Evolutionary conservation across 1,284 basidiomycete genomes (phyloP).

Genomic region (Porogramme epimiltina): DNA sequence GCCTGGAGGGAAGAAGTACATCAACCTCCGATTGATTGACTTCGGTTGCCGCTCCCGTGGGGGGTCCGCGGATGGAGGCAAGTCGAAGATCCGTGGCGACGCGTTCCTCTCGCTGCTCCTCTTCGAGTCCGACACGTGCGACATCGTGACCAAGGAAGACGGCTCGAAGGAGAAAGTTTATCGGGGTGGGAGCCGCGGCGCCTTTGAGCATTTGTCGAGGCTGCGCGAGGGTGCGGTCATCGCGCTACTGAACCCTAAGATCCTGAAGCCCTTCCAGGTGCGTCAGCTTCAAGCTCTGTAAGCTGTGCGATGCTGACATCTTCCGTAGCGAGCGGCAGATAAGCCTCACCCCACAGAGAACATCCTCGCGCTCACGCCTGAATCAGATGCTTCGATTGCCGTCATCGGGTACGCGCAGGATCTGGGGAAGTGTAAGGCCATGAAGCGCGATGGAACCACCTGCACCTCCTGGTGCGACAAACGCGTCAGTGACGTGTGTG

Average conservation of each 20-base stretch:
- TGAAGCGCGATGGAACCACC: constrained; percentile 75
- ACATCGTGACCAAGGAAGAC: constrained; percentile 50
- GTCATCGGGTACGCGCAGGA: constrained; percentile 87
- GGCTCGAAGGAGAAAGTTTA: constrained; percentile 65
- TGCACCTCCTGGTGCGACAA: constrained; percentile 91
- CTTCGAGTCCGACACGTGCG: constrained; percentile 83
- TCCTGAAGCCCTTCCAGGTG: constrained; percentile 86
- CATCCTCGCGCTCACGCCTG: constrained; percentile 86
- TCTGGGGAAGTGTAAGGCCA: constrained; percentile 80
- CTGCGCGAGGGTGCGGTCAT: constrained; percentile 88
- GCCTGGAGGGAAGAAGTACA: constrained; percentile 74
- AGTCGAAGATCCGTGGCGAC: constrained; percentile 71
- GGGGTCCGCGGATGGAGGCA: constrained; percentile 54
- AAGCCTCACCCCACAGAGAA: constrained; percentile 79
- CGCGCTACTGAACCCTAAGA: constrained; percentile 85
- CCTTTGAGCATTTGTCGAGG: constrained; percentile 87
- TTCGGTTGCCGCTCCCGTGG: constrained; percentile 61
- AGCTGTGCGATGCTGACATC: not conserved
- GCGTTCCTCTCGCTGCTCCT: constrained; percentile 82
- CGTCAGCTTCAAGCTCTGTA: constrained; percentile 29
- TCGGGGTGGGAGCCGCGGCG: constrained; percentile 87
- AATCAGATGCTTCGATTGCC: constrained; percentile 77
- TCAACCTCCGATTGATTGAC: constrained; percentile 86
- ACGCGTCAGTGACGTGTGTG: constrained; percentile 81
- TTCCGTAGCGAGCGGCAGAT: constrained; percentile 47